These are phyloP conservation scores for Trichoderma parareesei DNA, from an alignment of 495 filamentous ascomycete species.

Conservation along the genomic window DNA sequence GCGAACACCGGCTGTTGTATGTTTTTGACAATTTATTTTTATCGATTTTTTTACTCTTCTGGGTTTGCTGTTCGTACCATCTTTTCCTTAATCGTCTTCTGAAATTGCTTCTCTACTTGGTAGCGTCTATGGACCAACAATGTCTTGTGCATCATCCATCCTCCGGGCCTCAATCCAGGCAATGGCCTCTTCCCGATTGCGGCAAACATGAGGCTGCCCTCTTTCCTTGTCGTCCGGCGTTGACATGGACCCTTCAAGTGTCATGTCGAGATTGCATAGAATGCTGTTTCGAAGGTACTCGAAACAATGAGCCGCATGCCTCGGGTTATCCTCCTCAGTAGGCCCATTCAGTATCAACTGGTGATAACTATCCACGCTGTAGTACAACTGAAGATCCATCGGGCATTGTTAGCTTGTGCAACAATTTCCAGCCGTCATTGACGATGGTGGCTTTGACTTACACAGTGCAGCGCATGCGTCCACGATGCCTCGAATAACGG, in stretches of 20 bases:
- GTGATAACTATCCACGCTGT: slow-evolving; percentile 1
- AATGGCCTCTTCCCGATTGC: not conserved
- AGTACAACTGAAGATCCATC: not conserved
- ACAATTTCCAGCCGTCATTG: not conserved
- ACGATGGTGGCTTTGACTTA: not conserved
- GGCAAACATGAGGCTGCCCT: slow-evolving; percentile 3
- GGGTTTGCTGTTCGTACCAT: too few species aligned
- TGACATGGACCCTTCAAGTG: not conserved
- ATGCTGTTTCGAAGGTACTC: slow-evolving; percentile 1
- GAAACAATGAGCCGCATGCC: not conserved
- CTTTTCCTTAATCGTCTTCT: too few species aligned
- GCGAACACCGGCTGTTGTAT: too few species aligned
- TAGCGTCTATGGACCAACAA: not conserved
- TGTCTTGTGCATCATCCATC: not conserved
- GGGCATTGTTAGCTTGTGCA: not conserved
- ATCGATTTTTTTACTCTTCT: too few species aligned
- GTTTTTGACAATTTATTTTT: too few species aligned
- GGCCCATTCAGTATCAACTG: slow-evolving; percentile 1
- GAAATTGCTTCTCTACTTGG: too few species aligned
- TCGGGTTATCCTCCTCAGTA: not conserved
- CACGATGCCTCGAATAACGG: slow-evolving; percentile 1
- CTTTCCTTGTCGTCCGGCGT: not conserved
- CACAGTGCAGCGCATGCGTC: slow-evolving; percentile 1
- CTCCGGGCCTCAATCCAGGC: not conserved
- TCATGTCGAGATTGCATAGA: not conserved